A percentile compares a stretch with the other conserved stretches of the same genome.
phyloP scores from a whole-genome alignment of 2,329 filamentous ascomycete genomes.

The Alternaria conjuncta region DNA sequence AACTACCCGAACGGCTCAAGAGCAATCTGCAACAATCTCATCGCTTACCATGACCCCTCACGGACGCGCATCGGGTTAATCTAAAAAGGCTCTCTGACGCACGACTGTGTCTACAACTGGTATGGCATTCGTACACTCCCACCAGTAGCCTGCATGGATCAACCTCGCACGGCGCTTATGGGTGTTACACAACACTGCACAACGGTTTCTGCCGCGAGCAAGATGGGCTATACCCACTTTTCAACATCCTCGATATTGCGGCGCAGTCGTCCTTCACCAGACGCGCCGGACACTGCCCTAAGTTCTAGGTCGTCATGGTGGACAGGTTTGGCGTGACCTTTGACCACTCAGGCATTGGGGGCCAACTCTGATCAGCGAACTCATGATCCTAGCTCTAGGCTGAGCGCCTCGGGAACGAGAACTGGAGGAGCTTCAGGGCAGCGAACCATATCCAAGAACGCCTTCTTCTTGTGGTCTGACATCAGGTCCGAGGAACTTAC shows the following conservation, averaged over 20 bases:
- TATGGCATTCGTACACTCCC: constrained; percentile 2
- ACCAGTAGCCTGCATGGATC: constrained; percentile 9
- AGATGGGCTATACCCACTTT: constrained; percentile 11
- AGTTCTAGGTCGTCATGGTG: background rate
- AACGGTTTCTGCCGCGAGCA: constrained; percentile 10
- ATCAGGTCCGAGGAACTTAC: background rate
- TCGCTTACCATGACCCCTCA: constrained; percentile 14
- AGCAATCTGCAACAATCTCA: constrained; percentile 5
- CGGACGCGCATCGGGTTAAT: constrained; percentile 9
- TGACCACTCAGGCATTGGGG: constrained; percentile 8
- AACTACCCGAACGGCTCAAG: constrained; percentile 2
- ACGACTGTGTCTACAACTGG: constrained; percentile 3
- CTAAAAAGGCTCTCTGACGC: constrained; percentile 1
- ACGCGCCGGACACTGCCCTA: background rate
- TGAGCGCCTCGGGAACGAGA: constrained; percentile 12
- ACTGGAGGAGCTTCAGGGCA: constrained; percentile 5
- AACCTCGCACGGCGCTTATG: constrained; percentile 12
- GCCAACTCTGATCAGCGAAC: constrained; percentile 16
- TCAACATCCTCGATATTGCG: constrained; percentile 10
- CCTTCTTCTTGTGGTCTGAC: constrained; percentile 9
- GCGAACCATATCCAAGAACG: constrained; percentile 8
- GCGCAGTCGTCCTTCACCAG: constrained; percentile 5
- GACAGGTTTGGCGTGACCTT: background rate
- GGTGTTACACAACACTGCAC: constrained; percentile 9
- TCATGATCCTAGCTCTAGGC: constrained; percentile 19